Conservation (phyloP, 257 asterid genomes). For the Solanum bukasovii region DNA sequence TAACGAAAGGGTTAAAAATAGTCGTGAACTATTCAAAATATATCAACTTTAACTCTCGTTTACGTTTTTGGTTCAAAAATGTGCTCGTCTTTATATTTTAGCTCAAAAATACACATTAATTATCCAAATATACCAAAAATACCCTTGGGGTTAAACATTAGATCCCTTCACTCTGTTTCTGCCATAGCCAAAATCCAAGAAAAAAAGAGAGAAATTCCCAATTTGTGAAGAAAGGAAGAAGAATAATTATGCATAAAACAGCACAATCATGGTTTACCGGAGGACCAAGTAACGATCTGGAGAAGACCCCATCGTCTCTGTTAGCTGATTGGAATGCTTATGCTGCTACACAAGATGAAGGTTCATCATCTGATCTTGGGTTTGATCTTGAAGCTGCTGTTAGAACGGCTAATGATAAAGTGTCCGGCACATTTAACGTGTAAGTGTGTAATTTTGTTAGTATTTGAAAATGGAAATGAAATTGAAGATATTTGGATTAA, state of each 20-base stretch:
- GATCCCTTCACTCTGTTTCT: not conserved
- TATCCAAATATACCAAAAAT: not conserved
- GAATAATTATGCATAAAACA: slow-evolving; percentile 45
- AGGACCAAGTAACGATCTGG: slow-evolving; percentile 59
- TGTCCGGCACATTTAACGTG: slow-evolving; percentile 69
- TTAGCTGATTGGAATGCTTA: slow-evolving; percentile 91
- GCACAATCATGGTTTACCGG: slow-evolving; percentile 85
- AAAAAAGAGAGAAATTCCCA: not conserved
- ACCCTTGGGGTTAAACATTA: not conserved
- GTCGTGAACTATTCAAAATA: not conserved
- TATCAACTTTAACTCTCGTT: not conserved
- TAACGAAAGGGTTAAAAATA: not conserved
- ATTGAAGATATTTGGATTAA: not conserved
- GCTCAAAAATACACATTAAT: not conserved
- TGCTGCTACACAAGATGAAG: slow-evolving; percentile 41
- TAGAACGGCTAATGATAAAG: slow-evolving; percentile 34
- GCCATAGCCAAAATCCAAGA: not conserved
- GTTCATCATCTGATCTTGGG: slow-evolving; percentile 24
- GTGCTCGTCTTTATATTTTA: no score
- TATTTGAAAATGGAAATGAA: not conserved
- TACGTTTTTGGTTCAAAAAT: not conserved
- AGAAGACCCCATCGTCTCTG: slow-evolving; percentile 48
- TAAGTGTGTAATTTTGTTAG: slow-evolving; percentile 16
- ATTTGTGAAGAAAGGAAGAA: not conserved
- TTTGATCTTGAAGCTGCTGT: slow-evolving; percentile 90